phyloP scores from a whole-genome alignment of 768 basidiomycete genomes.

The Rhodosporidiobolus odoratus region DNA sequence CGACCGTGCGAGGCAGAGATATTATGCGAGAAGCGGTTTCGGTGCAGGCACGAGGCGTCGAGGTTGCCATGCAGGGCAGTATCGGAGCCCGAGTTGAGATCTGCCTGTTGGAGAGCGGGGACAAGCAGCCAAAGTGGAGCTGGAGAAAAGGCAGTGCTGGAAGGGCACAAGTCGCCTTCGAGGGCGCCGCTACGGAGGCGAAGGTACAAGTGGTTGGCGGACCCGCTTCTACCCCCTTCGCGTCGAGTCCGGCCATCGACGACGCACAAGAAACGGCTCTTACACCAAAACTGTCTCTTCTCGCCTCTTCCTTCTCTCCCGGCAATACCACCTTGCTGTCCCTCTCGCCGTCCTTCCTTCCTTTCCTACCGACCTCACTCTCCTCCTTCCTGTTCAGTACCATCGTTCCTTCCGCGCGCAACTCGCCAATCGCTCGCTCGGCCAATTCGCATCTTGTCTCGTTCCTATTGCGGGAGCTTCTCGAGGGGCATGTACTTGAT shows the following conservation, averaged over 20 bases:
- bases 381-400: neutral
- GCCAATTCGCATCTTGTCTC: neutral
- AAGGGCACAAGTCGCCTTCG: slow-evolving; percentile 4
- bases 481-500: slow-evolving; percentile 8
- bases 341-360: neutral
- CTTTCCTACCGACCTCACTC: neutral
- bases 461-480: slow-evolving; percentile 10
- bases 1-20: slow-evolving; percentile 1
- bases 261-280: neutral
- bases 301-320: slow-evolving; percentile 4
- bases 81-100: neutral
- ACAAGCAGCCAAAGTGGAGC: neutral
- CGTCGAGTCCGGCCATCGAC: no score
- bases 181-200: neutral
- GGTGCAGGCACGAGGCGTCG: slow-evolving; percentile 4
- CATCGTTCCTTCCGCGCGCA: slow-evolving; percentile 10
- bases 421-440: neutral
- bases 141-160: slow-evolving; percentile 2
- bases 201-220: neutral
- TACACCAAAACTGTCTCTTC: neutral
- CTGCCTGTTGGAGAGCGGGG: neutral
- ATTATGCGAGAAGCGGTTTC: neutral
- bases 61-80: slow-evolving; percentile 10
- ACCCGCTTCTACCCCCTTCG: neutral
- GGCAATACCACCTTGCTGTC: slow-evolving; percentile 6